Base-by-base conservation (phyloP, 2,329 filamentous ascomycete species). In the Ceratocystis harringtonii region DNA sequence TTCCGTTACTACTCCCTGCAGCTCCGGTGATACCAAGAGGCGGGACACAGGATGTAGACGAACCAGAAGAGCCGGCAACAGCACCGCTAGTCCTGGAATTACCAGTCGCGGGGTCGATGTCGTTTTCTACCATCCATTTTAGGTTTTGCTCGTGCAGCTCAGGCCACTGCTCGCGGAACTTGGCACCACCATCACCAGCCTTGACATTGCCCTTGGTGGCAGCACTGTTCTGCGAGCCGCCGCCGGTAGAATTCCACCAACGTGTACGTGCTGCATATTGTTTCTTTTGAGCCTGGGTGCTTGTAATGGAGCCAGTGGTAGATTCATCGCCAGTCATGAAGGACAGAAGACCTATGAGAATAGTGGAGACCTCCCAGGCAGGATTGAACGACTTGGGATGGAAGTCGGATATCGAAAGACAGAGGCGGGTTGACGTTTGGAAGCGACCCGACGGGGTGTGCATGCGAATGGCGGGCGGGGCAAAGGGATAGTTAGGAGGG, bases 311-410 rank as follows among this genome's bases (percentile, higher is more conserved):
- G 1, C 94, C 94, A 0, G 94, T 97, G 0, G 94, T 99, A 88
- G 97, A 96, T 78, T 99, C 94, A 73, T 99, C 92, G 69, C 89
- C 90, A 1, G 92, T 97, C 94, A 99, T 99, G 76, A 99, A 99
- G 48, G 89, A 95, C 68, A 97, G 79, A 32, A 99, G 82, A 8
- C 94, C 94, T 65, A 95, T 95, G 17, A 99, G 79, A 69, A 99
- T 99, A 0, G 94, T 99, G 65, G 88, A 92, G 6, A 99, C 94
- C 73, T 96, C 92, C 94, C 94, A 99, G 0, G 94, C 92, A 1
- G 94, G 94, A 74, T 99, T 99, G 80, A 97, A 99, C 32, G 88
- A 92, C 75, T 95, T 95, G 3, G 94, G 94, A 74, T 99, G 94
- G 77, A 97, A 99, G 74, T 99, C 94, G 71, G 87, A 92, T 72